Conservation (phyloP, 2,329 filamentous ascomycete genomes). For the Cladosporium oxysporum region DNA sequence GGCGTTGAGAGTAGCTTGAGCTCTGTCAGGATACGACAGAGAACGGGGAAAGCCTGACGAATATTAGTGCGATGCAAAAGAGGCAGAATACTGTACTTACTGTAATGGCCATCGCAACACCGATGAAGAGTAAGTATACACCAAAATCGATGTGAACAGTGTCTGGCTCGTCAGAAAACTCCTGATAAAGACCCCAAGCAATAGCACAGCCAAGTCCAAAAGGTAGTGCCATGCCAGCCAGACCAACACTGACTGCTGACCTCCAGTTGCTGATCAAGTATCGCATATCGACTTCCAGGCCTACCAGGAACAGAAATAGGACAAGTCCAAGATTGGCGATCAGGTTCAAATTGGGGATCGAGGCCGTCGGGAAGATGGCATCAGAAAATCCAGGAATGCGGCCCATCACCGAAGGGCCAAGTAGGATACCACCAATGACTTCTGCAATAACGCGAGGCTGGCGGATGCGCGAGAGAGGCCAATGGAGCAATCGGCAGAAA, state of each 20-base stretch:
- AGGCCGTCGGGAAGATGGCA: conserved; percentile 73
- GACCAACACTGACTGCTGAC: conserved; percentile 72
- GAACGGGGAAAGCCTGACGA: conserved; percentile 71
- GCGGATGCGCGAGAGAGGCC: conserved; percentile 72
- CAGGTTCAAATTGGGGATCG: conserved; percentile 73
- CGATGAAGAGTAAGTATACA: conserved; percentile 76
- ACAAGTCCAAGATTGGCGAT: conserved; percentile 83
- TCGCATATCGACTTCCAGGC: conserved; percentile 80
- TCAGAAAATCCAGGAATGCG: conserved; percentile 75
- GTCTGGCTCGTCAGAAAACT: conserved; percentile 63
- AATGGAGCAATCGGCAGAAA: conserved; percentile 73
- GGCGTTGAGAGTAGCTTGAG: conserved; percentile 80
- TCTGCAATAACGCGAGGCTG: conserved; percentile 84
- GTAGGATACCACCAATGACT: conserved; percentile 79
- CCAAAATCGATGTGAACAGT: conserved; percentile 62
- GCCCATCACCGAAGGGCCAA: conserved; percentile 87
- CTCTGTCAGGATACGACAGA: conserved; percentile 91
- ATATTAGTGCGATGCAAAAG: conserved; percentile 14
- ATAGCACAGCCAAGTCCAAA: conserved; percentile 81
- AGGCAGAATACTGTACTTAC: conserved; percentile 44
- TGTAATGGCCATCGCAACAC: conserved; percentile 90
- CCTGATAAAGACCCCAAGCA: conserved; percentile 75
- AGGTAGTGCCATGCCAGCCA: conserved; percentile 77
- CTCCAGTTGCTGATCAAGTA: conserved; percentile 79
- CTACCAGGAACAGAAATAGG: conserved; percentile 84